Conservation (phyloP, 129 eudicot genomes). For the Helianthus tuberosus region DNA sequence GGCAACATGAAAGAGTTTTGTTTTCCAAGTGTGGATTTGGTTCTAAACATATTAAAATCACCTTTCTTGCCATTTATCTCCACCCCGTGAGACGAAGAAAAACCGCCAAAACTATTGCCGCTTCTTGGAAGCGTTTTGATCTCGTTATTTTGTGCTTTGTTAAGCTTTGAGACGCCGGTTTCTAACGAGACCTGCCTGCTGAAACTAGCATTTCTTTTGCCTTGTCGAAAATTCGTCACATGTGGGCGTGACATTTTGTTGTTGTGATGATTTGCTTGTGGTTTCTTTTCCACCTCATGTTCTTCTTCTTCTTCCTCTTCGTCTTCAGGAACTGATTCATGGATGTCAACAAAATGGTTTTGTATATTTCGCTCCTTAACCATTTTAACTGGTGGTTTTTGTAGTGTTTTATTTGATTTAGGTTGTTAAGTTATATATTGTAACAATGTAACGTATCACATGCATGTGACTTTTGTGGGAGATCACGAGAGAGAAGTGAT, state of each 20-base stretch:
- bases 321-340: conserved; percentile 39
- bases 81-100: conserved; percentile 51
- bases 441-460: conserved; percentile 26
- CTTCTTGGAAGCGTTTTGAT: conserved; percentile 58
- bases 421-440: conserved; percentile 2
- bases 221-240: conserved; percentile 38
- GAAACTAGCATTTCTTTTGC: conserved; percentile 39
- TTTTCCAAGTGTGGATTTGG: conserved; percentile 67
- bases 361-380: conserved; percentile 42
- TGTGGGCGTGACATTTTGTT: conserved; percentile 22
- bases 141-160: conserved; percentile 40
- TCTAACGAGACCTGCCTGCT: conserved; percentile 79
- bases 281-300: conserved; percentile 24
- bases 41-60: conserved; percentile 70
- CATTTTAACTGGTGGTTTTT: conserved; percentile 24
- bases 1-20: conserved; percentile 78
- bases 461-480: conserved; percentile 22
- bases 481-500: conserved; percentile 21
- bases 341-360: conserved; percentile 70
- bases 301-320: conserved; percentile 68
- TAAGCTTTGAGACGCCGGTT: conserved; percentile 78
- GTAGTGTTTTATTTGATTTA: neutral
- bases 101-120: conserved; percentile 79
- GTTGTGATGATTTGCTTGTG: neutral
- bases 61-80: conserved; percentile 50